phyloP scores from a whole-genome alignment of 2,329 filamentous ascomycete species.

The Camillea tinctor region DNA sequence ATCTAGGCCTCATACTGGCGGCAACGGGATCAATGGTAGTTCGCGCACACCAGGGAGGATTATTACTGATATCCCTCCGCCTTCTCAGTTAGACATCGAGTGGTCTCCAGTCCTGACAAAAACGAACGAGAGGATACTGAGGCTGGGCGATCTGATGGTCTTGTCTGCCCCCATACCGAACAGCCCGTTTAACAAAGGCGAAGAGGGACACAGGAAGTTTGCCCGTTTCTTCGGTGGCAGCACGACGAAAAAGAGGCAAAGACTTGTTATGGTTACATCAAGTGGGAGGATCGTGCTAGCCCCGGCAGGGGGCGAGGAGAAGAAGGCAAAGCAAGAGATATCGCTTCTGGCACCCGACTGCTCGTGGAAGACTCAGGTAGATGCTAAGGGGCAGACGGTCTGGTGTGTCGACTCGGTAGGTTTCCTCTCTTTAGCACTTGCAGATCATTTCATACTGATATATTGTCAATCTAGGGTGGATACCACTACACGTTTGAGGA shows the following conservation, averaged over 20 bases:
- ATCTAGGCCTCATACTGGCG: slow-evolving; percentile 32
- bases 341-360: slow-evolving; percentile 76
- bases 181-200: slow-evolving; percentile 68
- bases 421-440: slow-evolving; percentile 21
- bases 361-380: slow-evolving; percentile 75
- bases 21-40: slow-evolving; percentile 43
- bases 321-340: slow-evolving; percentile 90
- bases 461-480: slow-evolving; percentile 63
- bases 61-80: slow-evolving; percentile 94
- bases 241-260: slow-evolving; percentile 87
- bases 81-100: slow-evolving; percentile 94
- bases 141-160: slow-evolving; percentile 87
- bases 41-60: slow-evolving; percentile 70
- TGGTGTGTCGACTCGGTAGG: slow-evolving; percentile 95
- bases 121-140: slow-evolving; percentile 90
- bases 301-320: slow-evolving; percentile 89
- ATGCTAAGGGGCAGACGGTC: slow-evolving; percentile 81
- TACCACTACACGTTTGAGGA: slow-evolving; percentile 94
- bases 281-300: slow-evolving; percentile 87
- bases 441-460: slow-evolving; percentile 20
- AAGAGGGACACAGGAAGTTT: slow-evolving; percentile 81
- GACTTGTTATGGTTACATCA: slow-evolving; percentile 92
- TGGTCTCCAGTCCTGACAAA: slow-evolving; percentile 95
- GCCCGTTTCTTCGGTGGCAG: slow-evolving; percentile 90
- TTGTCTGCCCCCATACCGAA: slow-evolving; percentile 74